Conservation (phyloP, 805 yeast genomes). For the Priceomyces melissophilus region DNA sequence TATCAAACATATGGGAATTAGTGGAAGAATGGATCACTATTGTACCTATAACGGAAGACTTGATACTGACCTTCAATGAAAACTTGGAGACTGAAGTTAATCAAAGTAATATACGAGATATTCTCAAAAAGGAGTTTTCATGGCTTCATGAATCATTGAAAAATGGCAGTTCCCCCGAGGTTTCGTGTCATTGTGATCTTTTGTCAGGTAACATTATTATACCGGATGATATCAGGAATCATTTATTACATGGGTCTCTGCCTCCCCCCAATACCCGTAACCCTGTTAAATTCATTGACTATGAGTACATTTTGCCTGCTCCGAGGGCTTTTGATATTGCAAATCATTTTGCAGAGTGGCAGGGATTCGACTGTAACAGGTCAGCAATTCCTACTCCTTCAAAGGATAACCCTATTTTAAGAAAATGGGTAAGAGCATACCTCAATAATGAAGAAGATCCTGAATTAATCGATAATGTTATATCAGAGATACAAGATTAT, state of each 20-base stretch:
- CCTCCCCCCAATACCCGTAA: conserved; percentile 15
- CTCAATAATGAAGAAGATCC: conserved; percentile 33
- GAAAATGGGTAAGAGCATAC: conserved; percentile 59
- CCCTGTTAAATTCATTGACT: conserved; percentile 62
- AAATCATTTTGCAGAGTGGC: conserved; percentile 77
- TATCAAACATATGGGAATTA: conserved; percentile 56
- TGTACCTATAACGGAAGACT: conserved; percentile 49
- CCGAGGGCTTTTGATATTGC: conserved; percentile 75
- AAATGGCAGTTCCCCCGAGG: conserved; percentile 46
- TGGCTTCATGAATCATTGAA: conserved; percentile 49
- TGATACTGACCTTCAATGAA: conserved; percentile 31
- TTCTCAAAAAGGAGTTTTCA: conserved; percentile 47
- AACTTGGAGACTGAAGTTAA: conserved; percentile 22
- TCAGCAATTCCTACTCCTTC: conserved; percentile 55
- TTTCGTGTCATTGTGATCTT: conserved; percentile 68
- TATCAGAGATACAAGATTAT: conserved; percentile 54
- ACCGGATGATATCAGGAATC: conserved; percentile 33
- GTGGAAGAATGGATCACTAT: conserved; percentile 60
- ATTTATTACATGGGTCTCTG: conserved; percentile 12
- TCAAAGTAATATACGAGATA: conserved; percentile 28
- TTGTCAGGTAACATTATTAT: conserved; percentile 71
- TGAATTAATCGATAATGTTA: conserved; percentile 39
- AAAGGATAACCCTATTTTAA: conserved; percentile 38
- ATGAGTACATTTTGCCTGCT: conserved; percentile 69
- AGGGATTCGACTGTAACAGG: conserved; percentile 71